A percentile compares a stretch with the other conserved stretches of the same genome.
These are phyloP conservation scores for Syzygium malaccense DNA, from an alignment of 441 rosid species.

Conservation along the genomic window DNA sequence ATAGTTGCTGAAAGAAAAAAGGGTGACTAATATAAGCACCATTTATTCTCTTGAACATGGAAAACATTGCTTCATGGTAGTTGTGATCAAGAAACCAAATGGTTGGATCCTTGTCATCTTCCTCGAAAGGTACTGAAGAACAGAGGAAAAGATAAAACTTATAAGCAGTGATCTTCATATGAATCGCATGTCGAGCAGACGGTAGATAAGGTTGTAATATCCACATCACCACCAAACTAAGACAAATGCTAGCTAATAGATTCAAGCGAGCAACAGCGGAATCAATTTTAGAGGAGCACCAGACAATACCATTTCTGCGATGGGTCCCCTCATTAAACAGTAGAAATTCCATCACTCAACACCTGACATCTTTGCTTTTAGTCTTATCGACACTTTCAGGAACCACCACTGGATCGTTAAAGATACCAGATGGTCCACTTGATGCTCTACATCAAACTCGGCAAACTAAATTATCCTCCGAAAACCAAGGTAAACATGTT, in stretches of 20 bases:
- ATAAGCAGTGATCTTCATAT: background rate
- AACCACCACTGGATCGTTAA: background rate
- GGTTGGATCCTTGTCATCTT: conserved; percentile 75
- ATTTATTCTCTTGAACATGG: conserved; percentile 88
- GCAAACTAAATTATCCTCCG: background rate
- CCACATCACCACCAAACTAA: background rate
- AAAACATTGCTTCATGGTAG: conserved; percentile 79
- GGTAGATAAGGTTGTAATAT: background rate
- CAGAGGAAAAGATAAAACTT: background rate
- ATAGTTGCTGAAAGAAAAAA: background rate
- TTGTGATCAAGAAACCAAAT: conserved; percentile 91
- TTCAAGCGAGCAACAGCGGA: background rate
- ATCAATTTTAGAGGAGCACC: background rate
- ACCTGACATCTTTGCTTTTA: background rate
- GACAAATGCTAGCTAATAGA: background rate
- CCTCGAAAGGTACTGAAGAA: conserved; percentile 79
- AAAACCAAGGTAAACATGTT: background rate
- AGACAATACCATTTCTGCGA: background rate
- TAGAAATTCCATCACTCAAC: background rate
- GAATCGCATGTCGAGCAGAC: background rate
- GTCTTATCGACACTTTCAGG: background rate
- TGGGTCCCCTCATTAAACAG: background rate
- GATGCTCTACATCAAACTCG: background rate
- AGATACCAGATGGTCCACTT: background rate
- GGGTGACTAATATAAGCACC: conserved; percentile 22